Conservation (phyloP, 495 filamentous ascomycete genomes). For the Xylaria sp. region DNA sequence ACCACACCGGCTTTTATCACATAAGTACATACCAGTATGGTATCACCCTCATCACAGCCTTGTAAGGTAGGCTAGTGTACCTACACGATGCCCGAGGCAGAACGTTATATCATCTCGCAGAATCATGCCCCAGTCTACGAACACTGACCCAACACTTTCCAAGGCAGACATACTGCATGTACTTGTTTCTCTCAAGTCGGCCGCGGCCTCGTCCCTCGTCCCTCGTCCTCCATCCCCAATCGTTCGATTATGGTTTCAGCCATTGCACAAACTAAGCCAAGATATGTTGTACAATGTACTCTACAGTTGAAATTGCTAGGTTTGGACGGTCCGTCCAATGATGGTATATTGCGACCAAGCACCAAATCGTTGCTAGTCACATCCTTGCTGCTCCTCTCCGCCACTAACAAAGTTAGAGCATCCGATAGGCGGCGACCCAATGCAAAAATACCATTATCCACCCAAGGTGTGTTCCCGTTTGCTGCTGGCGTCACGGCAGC, state of each 20-base stretch:
- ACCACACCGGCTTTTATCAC: not conserved
- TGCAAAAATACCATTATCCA: not conserved
- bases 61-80: not conserved
- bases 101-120: not conserved
- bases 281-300: constrained; percentile 2
- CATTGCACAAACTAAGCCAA: constrained; percentile 16
- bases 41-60: not conserved
- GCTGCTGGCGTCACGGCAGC: not conserved
- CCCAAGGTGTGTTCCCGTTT: constrained; percentile 2
- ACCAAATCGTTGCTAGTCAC: not conserved
- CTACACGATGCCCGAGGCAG: not conserved
- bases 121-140: not conserved
- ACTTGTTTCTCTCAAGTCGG: not conserved
- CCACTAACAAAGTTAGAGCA: not conserved
- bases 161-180: not conserved
- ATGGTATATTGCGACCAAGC: constrained; percentile 12
- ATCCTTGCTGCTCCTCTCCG: not conserved
- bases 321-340: constrained; percentile 12
- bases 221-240: not conserved
- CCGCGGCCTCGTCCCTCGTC: not conserved
- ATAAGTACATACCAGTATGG: too few relatives aligned
- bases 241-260: constrained; percentile 18
- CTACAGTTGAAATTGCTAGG: constrained; percentile 12
- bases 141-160: not conserved
- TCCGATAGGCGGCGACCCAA: constrained; percentile 5